Conservation (phyloP, 2,329 filamentous ascomycete genomes). For the Colletotrichum coccodes region DNA sequence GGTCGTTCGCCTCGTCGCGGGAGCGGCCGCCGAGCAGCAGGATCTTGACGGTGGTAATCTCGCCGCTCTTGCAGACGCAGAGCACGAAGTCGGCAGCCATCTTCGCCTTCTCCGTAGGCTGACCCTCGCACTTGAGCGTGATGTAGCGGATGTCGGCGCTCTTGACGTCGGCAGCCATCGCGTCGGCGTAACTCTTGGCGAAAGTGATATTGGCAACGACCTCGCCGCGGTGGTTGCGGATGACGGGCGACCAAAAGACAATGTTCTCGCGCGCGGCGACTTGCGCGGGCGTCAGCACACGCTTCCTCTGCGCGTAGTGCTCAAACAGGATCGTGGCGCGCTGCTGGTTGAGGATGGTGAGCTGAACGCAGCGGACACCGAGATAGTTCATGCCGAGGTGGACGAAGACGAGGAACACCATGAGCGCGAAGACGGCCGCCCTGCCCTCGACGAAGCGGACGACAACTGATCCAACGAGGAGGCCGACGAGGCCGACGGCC, state of each 20-base stretch:
- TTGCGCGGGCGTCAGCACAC: slow-evolving; percentile 70
- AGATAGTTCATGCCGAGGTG: slow-evolving; percentile 89
- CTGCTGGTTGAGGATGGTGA: slow-evolving; percentile 87
- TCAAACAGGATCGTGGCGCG: slow-evolving; percentile 82
- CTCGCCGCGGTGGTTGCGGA: slow-evolving; percentile 41
- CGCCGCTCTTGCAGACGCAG: not conserved
- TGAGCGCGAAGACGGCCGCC: slow-evolving; percentile 76
- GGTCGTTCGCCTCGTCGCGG: not conserved
- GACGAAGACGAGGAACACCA: slow-evolving; percentile 76
- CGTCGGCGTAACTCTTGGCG: slow-evolving; percentile 52
- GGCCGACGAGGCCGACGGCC: slow-evolving; percentile 86
- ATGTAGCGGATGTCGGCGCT: not conserved
- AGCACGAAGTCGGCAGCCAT: not conserved
- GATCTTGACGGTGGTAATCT: slow-evolving; percentile 11
- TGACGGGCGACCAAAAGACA: slow-evolving; percentile 55
- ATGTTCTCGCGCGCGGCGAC: slow-evolving; percentile 74
- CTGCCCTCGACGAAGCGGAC: slow-evolving; percentile 80
- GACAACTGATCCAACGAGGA: slow-evolving; percentile 84
- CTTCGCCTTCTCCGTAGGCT: not conserved
- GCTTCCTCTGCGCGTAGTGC: slow-evolving; percentile 59
- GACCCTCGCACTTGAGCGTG: not conserved
- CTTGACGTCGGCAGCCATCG: slow-evolving; percentile 3
- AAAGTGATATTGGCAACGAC: slow-evolving; percentile 50
- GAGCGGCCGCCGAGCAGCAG: slow-evolving; percentile 9
- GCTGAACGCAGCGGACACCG: slow-evolving; percentile 84